Evolutionary conservation across 2,329 filamentous ascomycete species (phyloP).

Genomic region (Ascochyta koolunga): DNA sequence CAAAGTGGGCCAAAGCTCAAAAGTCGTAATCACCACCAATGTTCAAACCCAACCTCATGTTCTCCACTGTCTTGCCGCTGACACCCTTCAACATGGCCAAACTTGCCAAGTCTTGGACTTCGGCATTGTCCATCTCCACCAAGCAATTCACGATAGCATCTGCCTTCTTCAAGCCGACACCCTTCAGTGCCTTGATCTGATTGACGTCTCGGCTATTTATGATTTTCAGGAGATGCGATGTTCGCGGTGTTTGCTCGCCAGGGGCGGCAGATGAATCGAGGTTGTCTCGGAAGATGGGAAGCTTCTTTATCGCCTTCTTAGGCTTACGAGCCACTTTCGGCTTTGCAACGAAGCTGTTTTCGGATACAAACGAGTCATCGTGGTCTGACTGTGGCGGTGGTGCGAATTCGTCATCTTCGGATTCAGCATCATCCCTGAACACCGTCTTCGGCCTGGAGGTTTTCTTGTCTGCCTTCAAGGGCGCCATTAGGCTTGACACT

Average conservation of each 20-base stretch:
- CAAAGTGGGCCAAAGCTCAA: slow-evolving; percentile 20
- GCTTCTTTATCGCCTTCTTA: slow-evolving; percentile 41
- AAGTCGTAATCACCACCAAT: slow-evolving; percentile 31
- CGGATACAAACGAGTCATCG: slow-evolving; percentile 48
- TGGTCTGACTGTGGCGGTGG: slow-evolving; percentile 43
- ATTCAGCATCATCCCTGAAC: slow-evolving; percentile 19
- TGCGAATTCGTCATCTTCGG: slow-evolving; percentile 53
- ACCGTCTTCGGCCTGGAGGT: slow-evolving; percentile 15
- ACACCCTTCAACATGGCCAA: slow-evolving; percentile 57
- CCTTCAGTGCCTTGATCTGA: slow-evolving; percentile 70
- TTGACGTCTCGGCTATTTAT: slow-evolving; percentile 74
- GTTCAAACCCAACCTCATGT: slow-evolving; percentile 53
- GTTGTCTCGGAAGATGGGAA: slow-evolving; percentile 48
- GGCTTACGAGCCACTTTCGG: slow-evolving; percentile 45
- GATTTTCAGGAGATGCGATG: slow-evolving; percentile 68
- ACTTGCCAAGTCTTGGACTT: slow-evolving; percentile 50
- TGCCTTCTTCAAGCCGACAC: slow-evolving; percentile 76
- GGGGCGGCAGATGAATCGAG: slow-evolving; percentile 16
- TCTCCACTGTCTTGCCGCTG: slow-evolving; percentile 57
- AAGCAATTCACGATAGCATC: slow-evolving; percentile 57
- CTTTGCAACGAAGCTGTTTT: slow-evolving; percentile 47
- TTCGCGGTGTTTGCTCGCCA: slow-evolving; percentile 59
- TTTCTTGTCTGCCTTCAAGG: slow-evolving; percentile 33
- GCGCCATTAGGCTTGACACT: slow-evolving; percentile 45
- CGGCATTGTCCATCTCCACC: slow-evolving; percentile 54